Evolutionary conservation across 768 basidiomycete species (phyloP).

Genomic region (Coprinopsis cinerea): DNA sequence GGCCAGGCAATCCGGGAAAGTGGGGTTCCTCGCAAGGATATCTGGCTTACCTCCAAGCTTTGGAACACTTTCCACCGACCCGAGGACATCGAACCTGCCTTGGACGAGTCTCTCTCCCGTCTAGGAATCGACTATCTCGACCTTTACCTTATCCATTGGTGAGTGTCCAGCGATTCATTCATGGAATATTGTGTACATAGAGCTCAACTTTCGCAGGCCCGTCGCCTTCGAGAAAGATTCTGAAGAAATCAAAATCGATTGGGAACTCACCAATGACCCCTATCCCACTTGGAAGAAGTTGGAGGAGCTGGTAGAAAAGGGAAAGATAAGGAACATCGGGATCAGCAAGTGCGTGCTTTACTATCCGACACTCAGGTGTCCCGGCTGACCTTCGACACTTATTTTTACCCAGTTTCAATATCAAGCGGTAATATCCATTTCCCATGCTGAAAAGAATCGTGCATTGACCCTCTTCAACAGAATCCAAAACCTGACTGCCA

Average conservation of each 20-base stretch:
- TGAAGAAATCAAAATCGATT: slow-evolving; percentile 34
- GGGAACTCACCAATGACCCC: slow-evolving; percentile 60
- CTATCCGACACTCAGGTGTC: background rate
- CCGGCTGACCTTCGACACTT: background rate
- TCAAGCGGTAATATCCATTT: slow-evolving; percentile 30
- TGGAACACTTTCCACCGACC: slow-evolving; percentile 76
- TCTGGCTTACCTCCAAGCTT: slow-evolving; percentile 75
- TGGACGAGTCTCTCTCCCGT: slow-evolving; percentile 59
- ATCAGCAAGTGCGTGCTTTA: slow-evolving; percentile 62
- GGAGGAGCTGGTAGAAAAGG: slow-evolving; percentile 71
- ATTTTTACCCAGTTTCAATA: slow-evolving; percentile 45
- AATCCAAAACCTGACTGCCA: slow-evolving; percentile 57
- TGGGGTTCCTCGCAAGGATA: slow-evolving; percentile 51
- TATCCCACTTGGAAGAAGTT: slow-evolving; percentile 79
- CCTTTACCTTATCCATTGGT: slow-evolving; percentile 81
- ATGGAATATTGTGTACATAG: background rate
- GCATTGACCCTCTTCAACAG: slow-evolving; percentile 23
- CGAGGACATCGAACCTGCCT: slow-evolving; percentile 58
- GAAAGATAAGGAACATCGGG: slow-evolving; percentile 75
- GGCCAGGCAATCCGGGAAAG: slow-evolving; percentile 57
- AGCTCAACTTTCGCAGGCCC: slow-evolving; percentile 50
- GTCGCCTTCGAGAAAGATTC: slow-evolving; percentile 58
- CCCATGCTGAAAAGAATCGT: slow-evolving; percentile 10
- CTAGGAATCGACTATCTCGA: slow-evolving; percentile 71
- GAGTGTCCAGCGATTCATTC: slow-evolving; percentile 13